Evolutionary conservation across 1,139 yeast species (phyloP).

Genomic region (Suhomyces panamericanus): DNA sequence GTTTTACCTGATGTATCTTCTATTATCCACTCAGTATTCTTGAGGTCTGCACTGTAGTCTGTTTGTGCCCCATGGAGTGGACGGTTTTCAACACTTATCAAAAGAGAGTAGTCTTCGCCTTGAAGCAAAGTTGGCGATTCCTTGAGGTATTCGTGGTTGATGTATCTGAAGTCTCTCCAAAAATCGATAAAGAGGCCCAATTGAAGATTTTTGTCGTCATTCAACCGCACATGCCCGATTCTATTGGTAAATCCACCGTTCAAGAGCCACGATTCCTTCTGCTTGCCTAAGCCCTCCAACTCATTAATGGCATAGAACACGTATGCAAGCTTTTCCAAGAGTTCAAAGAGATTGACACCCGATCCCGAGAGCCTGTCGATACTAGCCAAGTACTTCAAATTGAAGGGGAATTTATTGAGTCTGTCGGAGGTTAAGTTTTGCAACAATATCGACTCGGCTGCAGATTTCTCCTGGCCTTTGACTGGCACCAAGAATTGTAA

Average conservation of each 20-base stretch:
- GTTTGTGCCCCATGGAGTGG: conserved; percentile 3
- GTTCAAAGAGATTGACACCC: conserved; percentile 33
- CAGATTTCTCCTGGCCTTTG: conserved; percentile 6
- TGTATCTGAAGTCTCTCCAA: conserved; percentile 39
- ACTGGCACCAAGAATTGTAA: conserved; percentile 8
- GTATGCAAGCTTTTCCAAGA: conserved; percentile 34
- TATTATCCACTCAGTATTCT: conserved; percentile 23
- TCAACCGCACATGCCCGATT: conserved; percentile 33
- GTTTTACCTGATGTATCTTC: conserved; percentile 3
- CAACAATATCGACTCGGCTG: conserved; percentile 33
- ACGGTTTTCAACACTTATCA: conserved; percentile 16
- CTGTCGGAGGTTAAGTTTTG: conserved; percentile 25
- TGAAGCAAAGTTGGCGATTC: conserved; percentile 2
- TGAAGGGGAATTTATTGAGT: conserved; percentile 36
- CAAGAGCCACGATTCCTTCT: conserved; percentile 18
- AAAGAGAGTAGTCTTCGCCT: conserved; percentile 19
- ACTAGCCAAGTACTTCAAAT: conserved; percentile 39
- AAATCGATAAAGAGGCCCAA: conserved; percentile 39
- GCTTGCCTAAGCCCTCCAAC: conserved; percentile 18
- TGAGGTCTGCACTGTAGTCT: conserved; percentile 25
- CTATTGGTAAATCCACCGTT: conserved; percentile 25
- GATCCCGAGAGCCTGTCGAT: conserved; percentile 37
- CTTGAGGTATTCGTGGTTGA: conserved; percentile 25
- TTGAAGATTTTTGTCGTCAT: conserved; percentile 23
- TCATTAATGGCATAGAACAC: conserved; percentile 28